Evolutionary conservation across 208 protist genomes (phyloP), one percentile per base, ranked within the genome.

Genomic region (Vickermania ingenoplastis): DNA sequence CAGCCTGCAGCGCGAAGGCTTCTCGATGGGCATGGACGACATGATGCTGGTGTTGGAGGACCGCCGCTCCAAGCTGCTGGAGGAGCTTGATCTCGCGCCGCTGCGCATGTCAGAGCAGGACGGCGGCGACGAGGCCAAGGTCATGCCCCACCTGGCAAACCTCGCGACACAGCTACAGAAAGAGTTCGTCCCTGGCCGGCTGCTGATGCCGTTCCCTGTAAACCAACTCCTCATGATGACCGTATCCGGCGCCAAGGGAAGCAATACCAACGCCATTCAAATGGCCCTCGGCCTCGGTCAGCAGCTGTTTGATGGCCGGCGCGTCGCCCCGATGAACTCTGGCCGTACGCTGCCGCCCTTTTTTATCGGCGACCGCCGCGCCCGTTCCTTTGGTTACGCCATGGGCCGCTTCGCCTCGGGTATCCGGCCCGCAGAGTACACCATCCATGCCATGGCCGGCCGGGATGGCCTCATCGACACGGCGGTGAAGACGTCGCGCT

Each of bases 401-500:
- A 84, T 90, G 49, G 91, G 91, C 24, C 72, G 98, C 53, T 99
- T 99, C 72, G 85, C 99, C n/a, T 99, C 97, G 5, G 99, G 99
- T 56, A 95, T 99, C n/a, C 86, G 92, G 2, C 98, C 98, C 26
- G 91, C 97, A 50, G 94, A 98, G 75, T 99, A 99, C 78, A 99
- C 97, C 45, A 99, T 99, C 79, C 99, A 99, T 82, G 97, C 96
- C 75, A 99, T 99, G 97, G 98, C 98, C 24, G 99, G 99, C 57
- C 87, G 99, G 55, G 99, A 99, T 75, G 98, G 98, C 60, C 82
- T 99, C 2, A 98, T 99, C 66, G 99, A 99, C 83, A 99, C 99
- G 21, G 98, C 98, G 25, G 97, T 99, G 22, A 99, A 99, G 76
- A 99, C 99, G 24, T 91, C 94, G 4, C 95, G 91, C 67, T 99